A percentile compares a stretch with the other conserved stretches of the same genome.
phyloP scores from a whole-genome alignment of 805 yeast species.

The Saturnispora sanitii region DNA sequence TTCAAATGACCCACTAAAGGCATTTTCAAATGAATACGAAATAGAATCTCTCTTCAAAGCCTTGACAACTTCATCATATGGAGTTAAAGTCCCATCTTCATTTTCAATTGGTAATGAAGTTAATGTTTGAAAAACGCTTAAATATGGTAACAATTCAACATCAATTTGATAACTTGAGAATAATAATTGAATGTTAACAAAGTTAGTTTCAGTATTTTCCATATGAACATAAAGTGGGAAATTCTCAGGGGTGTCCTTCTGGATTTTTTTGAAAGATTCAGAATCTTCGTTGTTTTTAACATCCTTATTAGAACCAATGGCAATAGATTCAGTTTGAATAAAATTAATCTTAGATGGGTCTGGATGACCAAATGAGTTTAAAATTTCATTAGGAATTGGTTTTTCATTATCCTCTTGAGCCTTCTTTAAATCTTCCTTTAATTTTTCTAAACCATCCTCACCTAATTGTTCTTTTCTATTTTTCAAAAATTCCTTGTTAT shows the following conservation, averaged over 20 bases:
- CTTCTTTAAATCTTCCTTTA: constrained; percentile 40
- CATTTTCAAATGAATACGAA: constrained; percentile 43
- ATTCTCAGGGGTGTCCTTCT: constrained; percentile 30
- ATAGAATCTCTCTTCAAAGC: constrained; percentile 66
- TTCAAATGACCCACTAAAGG: constrained; percentile 49
- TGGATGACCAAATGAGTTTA: constrained; percentile 56
- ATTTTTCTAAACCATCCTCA: constrained; percentile 43
- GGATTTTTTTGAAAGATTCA: constrained; percentile 15
- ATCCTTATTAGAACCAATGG: constrained; percentile 40
- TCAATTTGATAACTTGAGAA: constrained; percentile 47
- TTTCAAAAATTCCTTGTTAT: constrained; percentile 38
- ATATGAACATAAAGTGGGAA: constrained; percentile 66
- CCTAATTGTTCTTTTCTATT: constrained; percentile 48
- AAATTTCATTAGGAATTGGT: constrained; percentile 64
- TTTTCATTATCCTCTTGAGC: constrained; percentile 63
- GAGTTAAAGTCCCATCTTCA: constrained; percentile 48
- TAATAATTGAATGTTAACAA: constrained; percentile 56
- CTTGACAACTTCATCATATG: constrained; percentile 70
- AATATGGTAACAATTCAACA: constrained; percentile 47
- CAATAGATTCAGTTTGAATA: constrained; percentile 56
- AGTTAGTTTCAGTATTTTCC: constrained; percentile 73
- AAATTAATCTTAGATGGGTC: constrained; percentile 69
- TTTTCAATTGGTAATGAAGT: constrained; percentile 63
- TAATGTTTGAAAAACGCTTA: constrained; percentile 55
- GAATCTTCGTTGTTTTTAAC: constrained; percentile 21